These are phyloP conservation scores for Cyberlindnera euphorbiiphila DNA, from an alignment of 805 yeast species.

Conservation along the genomic window DNA sequence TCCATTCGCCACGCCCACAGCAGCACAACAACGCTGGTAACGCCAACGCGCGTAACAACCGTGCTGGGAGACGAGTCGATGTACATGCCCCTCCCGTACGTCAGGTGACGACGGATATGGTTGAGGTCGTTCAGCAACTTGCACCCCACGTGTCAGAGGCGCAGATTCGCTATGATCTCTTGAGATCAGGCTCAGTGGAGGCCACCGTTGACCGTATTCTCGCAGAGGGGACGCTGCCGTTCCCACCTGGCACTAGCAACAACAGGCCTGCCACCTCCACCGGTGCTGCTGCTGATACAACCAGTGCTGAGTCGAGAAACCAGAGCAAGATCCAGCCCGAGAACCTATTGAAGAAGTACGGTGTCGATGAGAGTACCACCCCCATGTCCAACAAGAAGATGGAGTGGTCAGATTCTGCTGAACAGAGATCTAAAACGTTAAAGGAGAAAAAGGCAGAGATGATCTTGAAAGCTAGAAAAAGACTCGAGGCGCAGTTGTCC, in stretches of 20 bases:
- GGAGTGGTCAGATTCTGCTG: constrained; percentile 41
- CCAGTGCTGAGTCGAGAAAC: constrained; percentile 17
- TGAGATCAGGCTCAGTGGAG: constrained; percentile 76
- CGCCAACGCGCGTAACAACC: constrained; percentile 11
- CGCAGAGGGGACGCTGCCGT: constrained; percentile 55
- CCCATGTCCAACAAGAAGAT: constrained; percentile 15
- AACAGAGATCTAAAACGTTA: constrained; percentile 40
- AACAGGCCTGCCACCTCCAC: constrained; percentile 16
- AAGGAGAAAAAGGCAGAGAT: constrained; percentile 50
- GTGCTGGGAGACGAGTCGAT: constrained; percentile 2
- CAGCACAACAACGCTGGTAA: constrained; percentile 1
- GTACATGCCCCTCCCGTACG: constrained; percentile 37
- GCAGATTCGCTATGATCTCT: constrained; percentile 71
- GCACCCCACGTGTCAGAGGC: constrained; percentile 69
- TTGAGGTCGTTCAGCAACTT: constrained; percentile 77
- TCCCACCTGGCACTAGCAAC: constrained; percentile 42
- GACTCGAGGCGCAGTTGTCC: constrained; percentile 39
- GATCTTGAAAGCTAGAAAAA: constrained; percentile 58
- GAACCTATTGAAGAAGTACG: constrained; percentile 40
- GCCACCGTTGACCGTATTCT: constrained; percentile 71
- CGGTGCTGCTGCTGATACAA: constrained; percentile 9
- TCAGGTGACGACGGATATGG: constrained; percentile 64
- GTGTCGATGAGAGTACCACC: constrained; percentile 29
- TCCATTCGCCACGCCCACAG: constrained; percentile 9
- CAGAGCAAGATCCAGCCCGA: constrained; percentile 26